Evolutionary conservation across 257 asterid species (phyloP).

Genomic region (Thymus quinquecostatus): DNA sequence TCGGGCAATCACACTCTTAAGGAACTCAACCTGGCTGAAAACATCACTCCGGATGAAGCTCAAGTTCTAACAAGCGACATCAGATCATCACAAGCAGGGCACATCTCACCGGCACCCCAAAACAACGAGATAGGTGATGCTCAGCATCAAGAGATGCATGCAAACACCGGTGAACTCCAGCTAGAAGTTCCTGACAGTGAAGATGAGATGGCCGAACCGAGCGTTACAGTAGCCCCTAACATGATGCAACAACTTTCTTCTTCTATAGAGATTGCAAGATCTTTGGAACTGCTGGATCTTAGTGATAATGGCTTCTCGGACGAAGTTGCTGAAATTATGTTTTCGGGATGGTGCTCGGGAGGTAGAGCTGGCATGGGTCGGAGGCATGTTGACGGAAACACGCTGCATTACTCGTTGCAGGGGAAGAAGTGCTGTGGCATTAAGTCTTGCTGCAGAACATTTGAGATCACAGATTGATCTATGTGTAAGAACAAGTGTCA

Average conservation of each 20-base stretch:
- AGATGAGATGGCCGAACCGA: slow-evolving; percentile 47
- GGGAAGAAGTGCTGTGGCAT: slow-evolving; percentile 66
- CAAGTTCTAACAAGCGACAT: slow-evolving; percentile 31
- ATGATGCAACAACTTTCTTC: slow-evolving; percentile 44
- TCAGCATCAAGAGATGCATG: slow-evolving; percentile 29
- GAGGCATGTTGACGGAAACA: slow-evolving; percentile 54
- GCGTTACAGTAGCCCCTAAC: slow-evolving; percentile 35
- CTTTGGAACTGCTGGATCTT: slow-evolving; percentile 61
- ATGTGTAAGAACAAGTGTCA: too few relatives aligned
- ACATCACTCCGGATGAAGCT: slow-evolving; percentile 46
- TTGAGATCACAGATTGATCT: slow-evolving; percentile 26
- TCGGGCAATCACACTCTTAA: slow-evolving; percentile 58
- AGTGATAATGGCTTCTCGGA: slow-evolving; percentile 64
- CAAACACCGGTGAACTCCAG: slow-evolving; percentile 30
- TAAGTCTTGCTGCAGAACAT: slow-evolving; percentile 74
- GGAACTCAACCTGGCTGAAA: slow-evolving; percentile 88
- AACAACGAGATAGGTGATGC: slow-evolving; percentile 25
- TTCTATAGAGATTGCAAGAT: slow-evolving; percentile 51
- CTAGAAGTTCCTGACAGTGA: slow-evolving; percentile 91
- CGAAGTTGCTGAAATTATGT: slow-evolving; percentile 44
- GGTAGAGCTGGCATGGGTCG: slow-evolving; percentile 51
- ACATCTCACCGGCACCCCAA: slow-evolving; percentile 26
- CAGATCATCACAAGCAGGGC: slow-evolving; percentile 28
- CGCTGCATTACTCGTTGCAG: slow-evolving; percentile 63
- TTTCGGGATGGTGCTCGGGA: slow-evolving; percentile 64